phyloP scores from a whole-genome alignment of 192 early-diverging fungal species.

The Backusella westeae region DNA sequence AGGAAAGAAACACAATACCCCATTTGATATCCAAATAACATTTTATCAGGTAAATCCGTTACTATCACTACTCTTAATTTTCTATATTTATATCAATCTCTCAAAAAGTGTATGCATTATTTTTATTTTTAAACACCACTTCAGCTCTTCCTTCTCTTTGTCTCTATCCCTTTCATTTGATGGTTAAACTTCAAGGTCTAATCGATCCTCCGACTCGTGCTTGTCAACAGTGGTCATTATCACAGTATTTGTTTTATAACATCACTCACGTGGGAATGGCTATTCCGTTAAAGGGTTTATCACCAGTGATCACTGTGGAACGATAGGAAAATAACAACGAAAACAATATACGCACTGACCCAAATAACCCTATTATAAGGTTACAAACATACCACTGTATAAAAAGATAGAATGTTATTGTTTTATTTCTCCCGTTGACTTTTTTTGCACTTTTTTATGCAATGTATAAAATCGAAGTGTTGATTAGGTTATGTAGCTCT shows the following conservation, averaged over 20 bases:
- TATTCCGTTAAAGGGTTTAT: background rate
- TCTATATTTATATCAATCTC: background rate
- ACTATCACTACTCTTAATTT: background rate
- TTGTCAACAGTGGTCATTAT: constrained; percentile 3
- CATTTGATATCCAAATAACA: background rate
- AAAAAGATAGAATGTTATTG: background rate
- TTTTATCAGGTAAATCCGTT: background rate
- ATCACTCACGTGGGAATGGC: background rate
- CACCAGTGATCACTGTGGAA: background rate
- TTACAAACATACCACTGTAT: background rate
- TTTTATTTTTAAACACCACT: background rate
- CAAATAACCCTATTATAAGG: background rate
- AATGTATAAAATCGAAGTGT: background rate
- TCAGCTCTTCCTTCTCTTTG: background rate
- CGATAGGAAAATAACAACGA: background rate
- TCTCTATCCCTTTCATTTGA: background rate
- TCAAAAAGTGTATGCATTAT: background rate
- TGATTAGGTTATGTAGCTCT: background rate
- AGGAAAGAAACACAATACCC: background rate
- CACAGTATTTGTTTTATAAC: background rate
- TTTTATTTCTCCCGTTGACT: background rate
- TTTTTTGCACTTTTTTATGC: background rate
- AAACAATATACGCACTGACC: background rate
- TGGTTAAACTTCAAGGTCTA: background rate
- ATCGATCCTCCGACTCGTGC: background rate